Base-by-base conservation (phyloP, 768 basidiomycete species). In the Megacollybia marginata region DNA sequence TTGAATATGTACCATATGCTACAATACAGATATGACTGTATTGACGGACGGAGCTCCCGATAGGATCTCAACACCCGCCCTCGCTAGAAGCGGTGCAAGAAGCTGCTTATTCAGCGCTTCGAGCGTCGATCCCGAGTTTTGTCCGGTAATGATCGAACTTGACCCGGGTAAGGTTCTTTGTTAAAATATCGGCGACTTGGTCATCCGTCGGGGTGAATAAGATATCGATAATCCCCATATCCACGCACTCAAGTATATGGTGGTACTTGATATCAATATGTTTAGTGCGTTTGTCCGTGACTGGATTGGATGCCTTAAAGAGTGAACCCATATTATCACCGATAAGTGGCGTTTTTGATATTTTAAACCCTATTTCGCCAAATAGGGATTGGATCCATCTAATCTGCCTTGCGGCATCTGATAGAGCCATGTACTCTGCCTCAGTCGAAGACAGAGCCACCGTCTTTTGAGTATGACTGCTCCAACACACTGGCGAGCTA, bases 401-500 rank as follows among this genome's bases (percentile, higher is more conserved):
- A 1, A 58, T 62, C 51, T 75, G 62, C 44, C 66, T 60, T 0
- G 61, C 46, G 0, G 66, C 65, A 33, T 72, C 60, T 0, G 0
- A 58, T 52, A 0, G 70, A 69, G n/a, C n/a, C n/a, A n/a, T n/a
- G n/a, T n/a, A n/a, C n/a, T 11, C 73, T 62, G 55, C 72, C 76
- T 60, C 76, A 0, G 62, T 54, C 0, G 75, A 56, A 19, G 73
- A 60, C 1, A n/a, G n/a, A n/a, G n/a, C n/a, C n/a, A n/a, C n/a
- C n/a, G n/a, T n/a, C 62, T 61, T 2, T 28, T 62, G 44, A 65
- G 61, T 0, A 67, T 66, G 19, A 56, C 57, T 74, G 75, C 79
- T 4, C 2, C 66, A 56, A 3, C 65, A 70, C 0, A 67, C 65
- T 1, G 34, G 9, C 5, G n/a, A n/a, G n/a, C n/a, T n/a, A n/a